Percentiles rank a stretch among this genome's conserved stretches.
These are phyloP conservation scores for Penicillium subrubescens DNA, from an alignment of 495 filamentous ascomycete genomes.

Conservation along the genomic window DNA sequence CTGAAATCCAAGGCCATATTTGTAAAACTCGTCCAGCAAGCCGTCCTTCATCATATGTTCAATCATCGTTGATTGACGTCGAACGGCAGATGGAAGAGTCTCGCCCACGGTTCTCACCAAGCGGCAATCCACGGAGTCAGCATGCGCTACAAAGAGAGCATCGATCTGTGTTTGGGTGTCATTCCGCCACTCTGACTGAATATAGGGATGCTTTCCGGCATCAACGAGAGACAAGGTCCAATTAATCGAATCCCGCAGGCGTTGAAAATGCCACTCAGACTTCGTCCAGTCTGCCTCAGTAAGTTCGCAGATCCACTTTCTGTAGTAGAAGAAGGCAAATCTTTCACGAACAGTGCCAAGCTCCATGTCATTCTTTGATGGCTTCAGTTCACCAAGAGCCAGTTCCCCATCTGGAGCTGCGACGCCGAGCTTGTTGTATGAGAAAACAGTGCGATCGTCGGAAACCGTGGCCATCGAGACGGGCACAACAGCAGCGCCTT, in stretches of 20 bases:
- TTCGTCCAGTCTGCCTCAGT: too few relatives aligned
- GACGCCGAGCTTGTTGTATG: not conserved
- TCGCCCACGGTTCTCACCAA: slow-evolving; percentile 26
- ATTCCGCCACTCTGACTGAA: not conserved
- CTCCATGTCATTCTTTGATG: too few relatives aligned
- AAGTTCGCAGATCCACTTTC: not conserved
- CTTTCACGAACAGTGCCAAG: not conserved
- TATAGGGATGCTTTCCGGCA: not conserved
- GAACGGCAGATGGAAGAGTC: slow-evolving; percentile 34
- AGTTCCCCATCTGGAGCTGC: not conserved
- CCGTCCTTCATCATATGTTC: slow-evolving; percentile 39
- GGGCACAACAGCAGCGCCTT: not conserved
- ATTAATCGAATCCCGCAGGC: too few relatives aligned
- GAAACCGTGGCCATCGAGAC: slow-evolving; percentile 1
- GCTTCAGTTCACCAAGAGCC: not conserved
- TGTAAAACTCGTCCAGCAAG: slow-evolving; percentile 42
- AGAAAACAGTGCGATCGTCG: slow-evolving; percentile 7
- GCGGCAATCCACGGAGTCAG: not conserved
- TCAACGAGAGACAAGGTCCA: too few relatives aligned
- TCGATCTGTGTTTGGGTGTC: not conserved
- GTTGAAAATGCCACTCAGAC: too few relatives aligned
- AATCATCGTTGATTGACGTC: slow-evolving; percentile 37
- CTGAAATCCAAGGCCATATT: slow-evolving; percentile 23
- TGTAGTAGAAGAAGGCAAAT: not conserved
- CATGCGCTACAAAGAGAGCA: not conserved